Percentiles rank a stretch among this genome's conserved stretches.
These are phyloP conservation scores for Penicillium polonicum DNA, from an alignment of 2,329 filamentous ascomycete genomes.

Conservation along the genomic window DNA sequence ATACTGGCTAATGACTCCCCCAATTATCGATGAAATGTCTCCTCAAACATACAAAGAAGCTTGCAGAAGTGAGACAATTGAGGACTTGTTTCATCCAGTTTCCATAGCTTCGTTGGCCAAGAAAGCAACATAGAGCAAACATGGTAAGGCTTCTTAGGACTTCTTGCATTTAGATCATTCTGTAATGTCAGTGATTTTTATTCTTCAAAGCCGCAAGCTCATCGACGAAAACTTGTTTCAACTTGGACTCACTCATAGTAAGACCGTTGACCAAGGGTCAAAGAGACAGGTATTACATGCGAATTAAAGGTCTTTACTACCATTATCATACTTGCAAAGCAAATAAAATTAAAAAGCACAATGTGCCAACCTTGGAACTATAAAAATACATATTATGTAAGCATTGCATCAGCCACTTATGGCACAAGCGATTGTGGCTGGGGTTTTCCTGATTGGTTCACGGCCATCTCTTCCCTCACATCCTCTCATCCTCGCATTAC, in stretches of 20 bases:
- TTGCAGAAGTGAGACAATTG: neutral
- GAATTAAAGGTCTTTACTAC: neutral
- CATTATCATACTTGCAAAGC: neutral
- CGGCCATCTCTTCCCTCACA: neutral
- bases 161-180: neutral
- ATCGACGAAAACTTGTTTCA: neutral
- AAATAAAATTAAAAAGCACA: neutral
- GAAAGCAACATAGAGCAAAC: neutral
- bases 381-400: neutral
- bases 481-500: conserved; percentile 1
- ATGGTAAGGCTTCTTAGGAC: conserved; percentile 23
- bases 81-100: neutral
- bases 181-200: neutral
- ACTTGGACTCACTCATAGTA: neutral
- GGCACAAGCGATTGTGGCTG: conserved; percentile 2
- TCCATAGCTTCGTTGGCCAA: neutral
- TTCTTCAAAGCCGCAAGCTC: neutral
- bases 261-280: neutral
- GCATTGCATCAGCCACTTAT: neutral
- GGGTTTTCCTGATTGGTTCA: conserved; percentile 5
- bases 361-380: neutral
- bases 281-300: neutral
- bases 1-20: too few relatives aligned
- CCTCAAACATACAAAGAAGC: neutral
- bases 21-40: too few relatives aligned